Base-by-base conservation (phyloP, 1,139 yeast genomes). In the Scheffersomyces illinoinensis region DNA sequence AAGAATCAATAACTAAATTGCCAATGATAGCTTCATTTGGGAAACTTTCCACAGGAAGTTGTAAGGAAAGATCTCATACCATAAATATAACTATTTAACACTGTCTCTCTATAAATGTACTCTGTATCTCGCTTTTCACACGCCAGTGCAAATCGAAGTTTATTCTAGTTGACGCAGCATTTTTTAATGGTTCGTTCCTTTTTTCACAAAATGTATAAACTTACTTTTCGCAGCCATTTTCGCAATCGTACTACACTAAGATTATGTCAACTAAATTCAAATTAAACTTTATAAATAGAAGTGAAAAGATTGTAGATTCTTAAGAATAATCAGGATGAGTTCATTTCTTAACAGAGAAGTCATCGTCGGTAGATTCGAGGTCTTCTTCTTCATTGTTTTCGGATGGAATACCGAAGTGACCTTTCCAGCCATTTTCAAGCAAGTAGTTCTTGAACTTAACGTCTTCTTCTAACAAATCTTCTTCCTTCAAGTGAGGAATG, bases 401-500 rank as follows among this genome's bases (percentile, higher is more conserved):
- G 12, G 33, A 63, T 56, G 76, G 71, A 54, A 71, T 65, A 62
- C 92, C 92, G 60, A 87, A 82, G 43, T 74, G 71, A 49, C 92
- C 93, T 20, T 70, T 73, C 90, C 91, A 90, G 47, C 93, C 93
- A 54, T 88, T 74, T n/a, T 76, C 82, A 56, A 84, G 71, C 70
- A 90, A 77, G 71, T 85, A 90, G 65, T 82, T 84, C 65, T 85
- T 84, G 71, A 88, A 89, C 61, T 77, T 81, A 59, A 85, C 76
- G 70, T 90, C 95, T 67, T 89, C 90, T 66, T 79, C 78, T 78
- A 86, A 77, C 64, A 90, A 82, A 68, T 90, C 95, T 24, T 85
- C 90, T 19, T 86, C 91, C 47, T 70, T 80, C 64, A 87, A 79
- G 66, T 89, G 90, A 19, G 95, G 95, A 61, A 90, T 79, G 59